Percentiles rank a stretch among this genome's conserved stretches.
phyloP scores from a whole-genome alignment of 2,329 filamentous ascomycete genomes.

The Hypoxylon sp. region DNA sequence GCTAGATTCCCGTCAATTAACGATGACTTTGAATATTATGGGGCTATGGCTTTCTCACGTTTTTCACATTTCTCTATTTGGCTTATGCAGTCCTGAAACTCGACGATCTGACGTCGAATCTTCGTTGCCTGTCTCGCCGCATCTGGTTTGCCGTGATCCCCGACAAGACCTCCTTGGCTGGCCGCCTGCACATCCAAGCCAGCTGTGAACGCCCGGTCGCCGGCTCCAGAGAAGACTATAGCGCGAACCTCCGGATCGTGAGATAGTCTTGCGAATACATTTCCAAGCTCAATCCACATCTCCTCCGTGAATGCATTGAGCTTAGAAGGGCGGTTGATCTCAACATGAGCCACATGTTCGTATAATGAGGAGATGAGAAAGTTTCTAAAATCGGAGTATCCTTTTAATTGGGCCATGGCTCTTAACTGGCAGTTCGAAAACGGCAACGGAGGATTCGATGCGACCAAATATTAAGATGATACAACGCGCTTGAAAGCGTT shows the following conservation, averaged over 20 bases:
- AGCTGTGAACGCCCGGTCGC: conserved; percentile 86
- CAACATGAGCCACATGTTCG: conserved; percentile 86
- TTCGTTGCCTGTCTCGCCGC: conserved; percentile 73
- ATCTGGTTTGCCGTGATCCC: conserved; percentile 62
- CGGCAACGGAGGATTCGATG: conserved; percentile 9
- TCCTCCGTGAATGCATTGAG: conserved; percentile 88
- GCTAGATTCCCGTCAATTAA: conserved; percentile 61
- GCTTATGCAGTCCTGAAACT: conserved; percentile 85
- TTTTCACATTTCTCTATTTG: conserved; percentile 91
- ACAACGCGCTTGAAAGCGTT: conserved; percentile 1
- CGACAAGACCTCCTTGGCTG: conserved; percentile 64
- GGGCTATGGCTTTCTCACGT: conserved; percentile 65
- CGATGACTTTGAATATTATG: conserved; percentile 10
- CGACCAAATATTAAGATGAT: conserved; percentile 11
- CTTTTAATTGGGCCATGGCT: conserved; percentile 48
- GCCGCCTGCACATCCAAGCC: conserved; percentile 87
- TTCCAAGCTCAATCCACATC: conserved; percentile 88
- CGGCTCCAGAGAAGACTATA: conserved; percentile 84
- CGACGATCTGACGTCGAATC: conserved; percentile 77
- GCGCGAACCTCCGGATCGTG: conserved; percentile 79
- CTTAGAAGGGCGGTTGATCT: conserved; percentile 90
- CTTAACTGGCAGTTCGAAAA: conserved; percentile 1
- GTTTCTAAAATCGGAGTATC: conserved; percentile 70
- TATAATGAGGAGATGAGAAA: conserved; percentile 81
- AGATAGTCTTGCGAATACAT: conserved; percentile 80